Base-by-base conservation (phyloP, 164 flowering plant genomes). In the Dillenia suffruticosa region DNA sequence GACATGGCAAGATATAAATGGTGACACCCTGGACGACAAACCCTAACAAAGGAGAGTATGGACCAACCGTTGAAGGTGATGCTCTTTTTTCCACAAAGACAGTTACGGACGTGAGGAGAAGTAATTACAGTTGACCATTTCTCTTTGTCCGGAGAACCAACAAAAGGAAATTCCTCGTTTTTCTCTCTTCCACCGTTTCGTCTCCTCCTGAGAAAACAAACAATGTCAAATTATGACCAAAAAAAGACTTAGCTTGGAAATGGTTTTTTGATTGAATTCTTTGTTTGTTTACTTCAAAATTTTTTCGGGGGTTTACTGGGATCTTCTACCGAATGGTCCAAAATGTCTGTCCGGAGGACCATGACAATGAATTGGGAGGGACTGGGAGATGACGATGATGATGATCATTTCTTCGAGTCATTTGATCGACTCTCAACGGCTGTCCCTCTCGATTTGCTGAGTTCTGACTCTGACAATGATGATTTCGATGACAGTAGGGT, bases 351-450 rank as follows among this genome's bases (percentile, higher is more conserved):
- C 43, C 70, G 63, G 48, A 75, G 79, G 61, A 82, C 77, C 46
- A 56, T 85, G 65, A 79, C 83, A 46, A 81, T 89, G 87, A 78
- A 74, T 22, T 85, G 85, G 87, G 88, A 77, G 26, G 82, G 70
- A 12, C 70, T 87, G 40, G 78, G 72, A 4, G 86, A 76, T 10
- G 72, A 76, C 45, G 86, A 78, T 16, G 91, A 87, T 5, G 87
- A 82, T 19, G 87, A 83, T 46, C 67, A 46, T 0, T 90, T 90
- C 82, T 83, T 85, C 53, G 97, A 92, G 61, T 69, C 96, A 9
- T 24, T 7, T 14, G 84, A 87, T 11, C 78, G 95, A 3, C 55
- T 83, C 16, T 86, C 98, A 45, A 49, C 77, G 11, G 86, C 68
- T 10, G 69, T 74, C 40, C 68, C 92, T 8, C 2, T 69, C 2